Conservation (phyloP, 768 basidiomycete species). For the Podaxis sp. region DNA sequence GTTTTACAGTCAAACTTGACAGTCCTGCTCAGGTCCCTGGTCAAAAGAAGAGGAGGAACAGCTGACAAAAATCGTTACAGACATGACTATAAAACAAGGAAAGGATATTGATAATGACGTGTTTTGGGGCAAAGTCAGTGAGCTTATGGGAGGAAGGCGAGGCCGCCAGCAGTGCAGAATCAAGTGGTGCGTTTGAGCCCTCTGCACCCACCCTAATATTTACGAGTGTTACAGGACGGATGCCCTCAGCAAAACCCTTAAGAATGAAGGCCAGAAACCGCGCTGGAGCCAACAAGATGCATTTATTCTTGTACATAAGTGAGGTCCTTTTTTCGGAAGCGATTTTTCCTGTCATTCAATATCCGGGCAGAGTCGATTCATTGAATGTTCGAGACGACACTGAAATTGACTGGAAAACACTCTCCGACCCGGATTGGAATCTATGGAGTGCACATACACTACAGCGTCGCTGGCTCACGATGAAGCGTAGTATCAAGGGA, state of each 20-base stretch:
- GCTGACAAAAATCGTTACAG: slow-evolving; percentile 70
- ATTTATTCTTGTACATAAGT: slow-evolving; percentile 83
- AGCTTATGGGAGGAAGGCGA: slow-evolving; percentile 73
- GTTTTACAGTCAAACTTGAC: neutral
- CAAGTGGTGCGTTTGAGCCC: slow-evolving; percentile 59
- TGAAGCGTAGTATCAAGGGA: slow-evolving; percentile 76
- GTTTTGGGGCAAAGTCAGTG: slow-evolving; percentile 78
- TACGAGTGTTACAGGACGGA: slow-evolving; percentile 58
- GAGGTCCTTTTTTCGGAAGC: slow-evolving; percentile 21
- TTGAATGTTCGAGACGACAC: slow-evolving; percentile 75
- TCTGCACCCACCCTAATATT: neutral
- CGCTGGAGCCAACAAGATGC: slow-evolving; percentile 78
- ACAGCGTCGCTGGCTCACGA: slow-evolving; percentile 76
- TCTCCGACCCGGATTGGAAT: slow-evolving; percentile 77
- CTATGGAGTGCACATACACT: slow-evolving; percentile 80
- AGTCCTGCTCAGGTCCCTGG: slow-evolving; percentile 53
- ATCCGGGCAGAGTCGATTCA: slow-evolving; percentile 58
- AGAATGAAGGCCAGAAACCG: slow-evolving; percentile 66
- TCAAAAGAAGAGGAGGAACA: slow-evolving; percentile 77
- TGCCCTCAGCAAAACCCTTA: slow-evolving; percentile 66
- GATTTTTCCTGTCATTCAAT: neutral
- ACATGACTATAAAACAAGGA: slow-evolving; percentile 72
- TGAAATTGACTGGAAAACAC: slow-evolving; percentile 82
- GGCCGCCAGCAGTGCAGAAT: slow-evolving; percentile 84
- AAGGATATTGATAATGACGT: slow-evolving; percentile 75